Evolutionary conservation across 352 stramenopile species (phyloP).

Genomic region (Globisporangium echinulatum): DNA sequence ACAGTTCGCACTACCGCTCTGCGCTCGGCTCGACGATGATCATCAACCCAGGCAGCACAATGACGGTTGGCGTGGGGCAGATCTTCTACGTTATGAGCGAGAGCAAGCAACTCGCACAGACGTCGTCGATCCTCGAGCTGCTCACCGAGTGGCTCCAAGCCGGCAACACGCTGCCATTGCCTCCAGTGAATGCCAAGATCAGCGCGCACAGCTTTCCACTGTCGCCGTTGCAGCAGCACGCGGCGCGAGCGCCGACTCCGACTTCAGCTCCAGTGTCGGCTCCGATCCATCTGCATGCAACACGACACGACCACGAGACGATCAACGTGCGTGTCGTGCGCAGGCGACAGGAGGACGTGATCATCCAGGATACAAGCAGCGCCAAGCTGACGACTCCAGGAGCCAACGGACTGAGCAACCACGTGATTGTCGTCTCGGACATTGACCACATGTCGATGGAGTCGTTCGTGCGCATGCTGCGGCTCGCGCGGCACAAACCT

Average conservation of each 20-base stretch:
- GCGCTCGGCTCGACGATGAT: conserved; percentile 17
- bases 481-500: conserved; percentile 27
- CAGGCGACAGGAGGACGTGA: conserved; percentile 18
- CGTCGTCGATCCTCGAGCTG: conserved; percentile 30
- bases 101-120: conserved; percentile 50
- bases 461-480: conserved; percentile 45
- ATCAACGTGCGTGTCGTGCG: conserved; percentile 4
- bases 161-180: conserved; percentile 33
- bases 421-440: conserved; percentile 59
- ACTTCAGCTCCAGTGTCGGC: too few species aligned
- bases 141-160: conserved; percentile 36
- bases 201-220: not conserved
- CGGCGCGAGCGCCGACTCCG: not conserved
- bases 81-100: conserved; percentile 68
- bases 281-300: not conserved
- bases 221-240: not conserved
- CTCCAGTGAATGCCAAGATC: not conserved
- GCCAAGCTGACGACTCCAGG: conserved; percentile 9
- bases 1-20: conserved; percentile 8
- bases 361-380: conserved; percentile 29
- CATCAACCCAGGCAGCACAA: conserved; percentile 45
- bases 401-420: conserved; percentile 24
- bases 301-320: not conserved
- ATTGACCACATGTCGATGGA: conserved; percentile 36
- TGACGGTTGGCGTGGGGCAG: conserved; percentile 32